Evolutionary conservation across 306 rosid species (phyloP).

Genomic region (Gleditsia sinensis): DNA sequence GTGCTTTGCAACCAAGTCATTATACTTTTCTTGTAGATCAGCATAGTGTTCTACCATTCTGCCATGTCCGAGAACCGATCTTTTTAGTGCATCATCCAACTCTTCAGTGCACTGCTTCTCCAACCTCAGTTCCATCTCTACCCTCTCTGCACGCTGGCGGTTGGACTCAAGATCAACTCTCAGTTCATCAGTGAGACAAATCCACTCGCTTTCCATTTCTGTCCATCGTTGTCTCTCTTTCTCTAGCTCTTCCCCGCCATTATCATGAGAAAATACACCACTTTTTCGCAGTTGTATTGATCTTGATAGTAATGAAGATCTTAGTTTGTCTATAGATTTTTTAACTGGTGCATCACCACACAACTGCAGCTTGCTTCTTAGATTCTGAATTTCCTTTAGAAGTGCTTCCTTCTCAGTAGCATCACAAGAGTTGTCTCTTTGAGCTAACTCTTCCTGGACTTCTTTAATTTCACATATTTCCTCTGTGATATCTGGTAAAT

Average conservation of each 20-base stretch:
- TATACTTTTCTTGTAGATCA: constrained; percentile 88
- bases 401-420: constrained; percentile 81
- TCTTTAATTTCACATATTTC: constrained; percentile 72
- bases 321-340: constrained; percentile 74
- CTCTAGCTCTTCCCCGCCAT: constrained; percentile 65
- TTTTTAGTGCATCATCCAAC: constrained; percentile 81
- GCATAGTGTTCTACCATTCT: constrained; percentile 93
- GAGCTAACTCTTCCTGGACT: constrained; percentile 59
- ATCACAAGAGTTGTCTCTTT: constrained; percentile 47
- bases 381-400: constrained; percentile 73
- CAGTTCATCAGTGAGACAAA: constrained; percentile 90
- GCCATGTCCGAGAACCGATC: constrained; percentile 86
- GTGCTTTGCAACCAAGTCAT: constrained; percentile 74
- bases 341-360: constrained; percentile 50
- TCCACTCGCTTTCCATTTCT: constrained; percentile 99
- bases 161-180: constrained; percentile 78
- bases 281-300: constrained; percentile 76
- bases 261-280: constrained; percentile 44
- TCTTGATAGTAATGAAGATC: constrained; percentile 81
- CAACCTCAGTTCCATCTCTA: constrained; percentile 63
- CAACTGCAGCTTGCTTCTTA: constrained; percentile 68
- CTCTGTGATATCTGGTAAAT: constrained; percentile 39
- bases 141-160: constrained; percentile 68
- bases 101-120: constrained; percentile 79
- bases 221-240: constrained; percentile 88